Evolutionary conservation across 1,139 yeast species (phyloP), one percentile per base, ranked within the genome.

Genomic region (Yamadazyma dendronema): DNA sequence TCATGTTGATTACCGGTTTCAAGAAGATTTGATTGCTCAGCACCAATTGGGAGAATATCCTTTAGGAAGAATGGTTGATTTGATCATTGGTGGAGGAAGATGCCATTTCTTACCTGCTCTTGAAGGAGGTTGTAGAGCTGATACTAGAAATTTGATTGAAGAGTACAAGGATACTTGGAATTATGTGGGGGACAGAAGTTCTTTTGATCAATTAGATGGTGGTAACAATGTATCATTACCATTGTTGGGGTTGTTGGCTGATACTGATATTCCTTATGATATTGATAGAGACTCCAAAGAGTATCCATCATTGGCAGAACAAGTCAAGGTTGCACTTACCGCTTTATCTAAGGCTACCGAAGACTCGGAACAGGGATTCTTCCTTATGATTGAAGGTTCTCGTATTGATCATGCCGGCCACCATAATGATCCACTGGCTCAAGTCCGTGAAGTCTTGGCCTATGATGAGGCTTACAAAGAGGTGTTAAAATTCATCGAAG

Each of bases 391-490:
- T 42, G 96, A 88, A 65, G 95, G 95, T 7, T 84, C 94, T 11
- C 72, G 96, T 57, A 87, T 88, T 50, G 96, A 88, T 59, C 96
- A 88, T 57, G 95, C 95, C 3, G 95, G 95, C 28, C 96, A 88
- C 57, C 78, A 75, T 47, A 88, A 88, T 53, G 96, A 88, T 56
- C 89, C 96, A 6, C 87, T 88, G 10, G 92, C 95, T 9, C 95
- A 86, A 61, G 74, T 67, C 2, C 53, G 74, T 44, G 75, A 69
- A 53, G 72, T 67, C 4, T 65, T 69, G 54, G 76, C 74, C 9
- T 88, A 78, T 55, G 94, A 85, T 56, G 79, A 74, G 38, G 88
- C 94, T 3, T 84, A 84, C 59, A 58, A 73, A 46, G 81, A 84
- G 6, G 95, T 82, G 3, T 56, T 76, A 36, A 77, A 84, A 30